These are phyloP conservation scores for Crucihimalaya himalaica DNA, from an alignment of 345 rosid genomes.

Conservation along the genomic window DNA sequence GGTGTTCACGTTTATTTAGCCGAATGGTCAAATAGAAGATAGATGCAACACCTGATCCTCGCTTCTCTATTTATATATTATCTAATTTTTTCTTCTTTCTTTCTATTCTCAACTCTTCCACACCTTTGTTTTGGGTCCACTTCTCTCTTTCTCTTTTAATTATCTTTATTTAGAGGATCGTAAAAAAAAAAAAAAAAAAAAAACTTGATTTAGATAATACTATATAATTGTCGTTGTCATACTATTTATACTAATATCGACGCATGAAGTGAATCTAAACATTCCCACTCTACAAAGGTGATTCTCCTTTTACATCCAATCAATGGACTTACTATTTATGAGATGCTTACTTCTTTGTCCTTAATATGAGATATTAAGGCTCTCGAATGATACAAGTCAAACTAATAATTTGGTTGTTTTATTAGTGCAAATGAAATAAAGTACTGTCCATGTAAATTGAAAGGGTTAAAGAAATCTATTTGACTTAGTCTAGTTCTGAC, in stretches of 20 bases:
- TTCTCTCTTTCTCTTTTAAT: background rate
- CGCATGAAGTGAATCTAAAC: constrained; percentile 38
- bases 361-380: background rate
- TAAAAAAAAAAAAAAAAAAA: too few relatives aligned
- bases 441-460: background rate
- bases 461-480: background rate
- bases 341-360: constrained; percentile 17
- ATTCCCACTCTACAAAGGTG: constrained; percentile 37
- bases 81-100: background rate
- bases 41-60: constrained; percentile 12
- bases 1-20: constrained; percentile 29
- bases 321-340: constrained; percentile 33
- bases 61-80: constrained; percentile 1
- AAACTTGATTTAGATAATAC: constrained; percentile 1
- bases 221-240: constrained; percentile 15
- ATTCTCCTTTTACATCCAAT: constrained; percentile 28
- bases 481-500: too few relatives aligned
- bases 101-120: constrained; percentile 10
- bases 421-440: background rate
- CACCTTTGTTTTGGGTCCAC: constrained; percentile 27
- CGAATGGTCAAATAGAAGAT: constrained; percentile 25
- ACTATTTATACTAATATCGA: constrained; percentile 19
- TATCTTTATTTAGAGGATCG: background rate
- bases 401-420: background rate
- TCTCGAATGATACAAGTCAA: background rate